phyloP scores from a whole-genome alignment of 306 rosid species.

The Astragalus membranaceus region DNA sequence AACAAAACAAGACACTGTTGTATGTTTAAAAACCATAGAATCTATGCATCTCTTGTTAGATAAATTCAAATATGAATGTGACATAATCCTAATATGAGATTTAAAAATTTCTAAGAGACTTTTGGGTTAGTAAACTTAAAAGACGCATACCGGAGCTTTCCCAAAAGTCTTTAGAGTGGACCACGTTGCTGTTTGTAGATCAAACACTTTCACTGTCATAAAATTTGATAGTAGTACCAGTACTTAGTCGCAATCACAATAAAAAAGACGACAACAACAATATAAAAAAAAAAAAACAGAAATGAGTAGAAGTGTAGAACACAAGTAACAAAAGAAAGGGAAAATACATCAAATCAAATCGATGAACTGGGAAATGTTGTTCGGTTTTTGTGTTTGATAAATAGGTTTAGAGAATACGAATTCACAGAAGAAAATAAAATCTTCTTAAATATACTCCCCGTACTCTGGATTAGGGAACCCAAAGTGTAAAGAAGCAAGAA shows the following conservation, averaged over 20 bases:
- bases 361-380: conserved; percentile 8
- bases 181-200: conserved; percentile 69
- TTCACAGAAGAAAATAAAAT: not conserved
- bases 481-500: not conserved
- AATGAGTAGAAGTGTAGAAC: not conserved
- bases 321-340: not conserved
- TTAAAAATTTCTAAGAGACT: not conserved
- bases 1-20: not conserved
- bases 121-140: conserved; percentile 11
- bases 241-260: conserved; percentile 20
- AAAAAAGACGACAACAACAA: not conserved
- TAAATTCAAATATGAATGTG: conserved; percentile 6
- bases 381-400: not conserved
- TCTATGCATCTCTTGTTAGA: not conserved
- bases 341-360: not conserved
- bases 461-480: not conserved
- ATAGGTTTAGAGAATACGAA: not conserved
- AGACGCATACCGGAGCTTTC: conserved; percentile 68
- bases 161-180: conserved; percentile 77
- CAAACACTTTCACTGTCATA: conserved; percentile 63
- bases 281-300: not conserved
- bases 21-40: not conserved
- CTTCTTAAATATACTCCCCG: not conserved
- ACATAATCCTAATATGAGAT: conserved; percentile 4
- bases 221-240: conserved; percentile 9